phyloP scores from a whole-genome alignment of 148 eudicot genomes.

The Arbutus unedo region DNA sequence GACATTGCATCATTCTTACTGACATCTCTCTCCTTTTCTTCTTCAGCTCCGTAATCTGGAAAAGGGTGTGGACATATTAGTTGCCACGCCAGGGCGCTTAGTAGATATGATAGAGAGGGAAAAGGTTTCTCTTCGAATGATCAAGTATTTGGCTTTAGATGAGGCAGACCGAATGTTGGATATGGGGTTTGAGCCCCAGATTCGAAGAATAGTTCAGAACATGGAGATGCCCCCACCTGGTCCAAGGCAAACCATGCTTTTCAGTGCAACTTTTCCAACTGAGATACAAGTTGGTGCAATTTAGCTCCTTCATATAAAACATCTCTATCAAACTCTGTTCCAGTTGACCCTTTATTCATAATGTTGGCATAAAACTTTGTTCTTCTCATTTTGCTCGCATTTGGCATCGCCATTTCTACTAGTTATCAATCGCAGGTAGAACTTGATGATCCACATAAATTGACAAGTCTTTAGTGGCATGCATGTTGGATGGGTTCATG shows the following conservation, averaged over 20 bases:
- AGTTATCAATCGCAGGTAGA: neutral
- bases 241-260: constrained; percentile 82
- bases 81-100: constrained; percentile 88
- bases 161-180: constrained; percentile 96
- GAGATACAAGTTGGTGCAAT: constrained; percentile 65
- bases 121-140: constrained; percentile 53
- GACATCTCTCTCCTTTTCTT: neutral
- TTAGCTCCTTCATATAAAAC: constrained; percentile 11
- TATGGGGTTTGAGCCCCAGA: constrained; percentile 94
- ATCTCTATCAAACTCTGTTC: neutral
- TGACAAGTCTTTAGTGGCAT: neutral
- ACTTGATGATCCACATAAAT: neutral
- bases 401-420: neutral
- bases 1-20: neutral
- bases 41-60: constrained; percentile 61
- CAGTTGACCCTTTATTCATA: neutral
- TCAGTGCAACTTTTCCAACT: constrained; percentile 89
- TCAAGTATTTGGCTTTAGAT: constrained; percentile 72
- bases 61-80: constrained; percentile 82
- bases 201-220: constrained; percentile 74
- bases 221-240: constrained; percentile 84
- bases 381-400: neutral
- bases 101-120: constrained; percentile 79
- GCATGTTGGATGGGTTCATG: neutral
- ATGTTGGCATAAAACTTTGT: neutral